These are phyloP conservation scores for Medicago lupulina DNA, from an alignment of 306 rosid species.

Conservation along the genomic window DNA sequence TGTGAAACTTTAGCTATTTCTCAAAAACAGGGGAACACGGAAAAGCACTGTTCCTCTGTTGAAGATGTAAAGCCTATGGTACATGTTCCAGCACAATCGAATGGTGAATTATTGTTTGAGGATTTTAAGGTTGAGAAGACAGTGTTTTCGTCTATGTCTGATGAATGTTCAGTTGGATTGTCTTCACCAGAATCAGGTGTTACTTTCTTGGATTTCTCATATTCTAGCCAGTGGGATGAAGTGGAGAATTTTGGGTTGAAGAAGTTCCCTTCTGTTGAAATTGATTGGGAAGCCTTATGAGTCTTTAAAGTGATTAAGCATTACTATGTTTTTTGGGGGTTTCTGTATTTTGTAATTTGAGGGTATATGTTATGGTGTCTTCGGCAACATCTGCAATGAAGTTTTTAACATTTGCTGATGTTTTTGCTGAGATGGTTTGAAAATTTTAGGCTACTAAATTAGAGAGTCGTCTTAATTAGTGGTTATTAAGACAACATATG, in stretches of 20 bases:
- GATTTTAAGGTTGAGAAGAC: constrained; percentile 51
- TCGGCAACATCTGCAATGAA: constrained; percentile 66
- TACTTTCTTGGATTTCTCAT: constrained; percentile 62
- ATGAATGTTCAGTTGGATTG: constrained; percentile 54
- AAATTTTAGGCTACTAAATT: constrained; percentile 31
- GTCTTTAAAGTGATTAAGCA: constrained; percentile 16
- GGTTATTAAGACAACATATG: constrained; percentile 11
- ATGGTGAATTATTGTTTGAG: constrained; percentile 36
- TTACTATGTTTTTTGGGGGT: neutral
- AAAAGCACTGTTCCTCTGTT: constrained; percentile 40
- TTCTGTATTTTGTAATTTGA: constrained; percentile 26
- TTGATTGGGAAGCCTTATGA: constrained; percentile 77
- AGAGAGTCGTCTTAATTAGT: constrained; percentile 29
- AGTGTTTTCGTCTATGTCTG: constrained; percentile 48
- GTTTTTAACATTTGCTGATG: constrained; percentile 80
- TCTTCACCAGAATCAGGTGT: constrained; percentile 74
- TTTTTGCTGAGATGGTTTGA: constrained; percentile 41
- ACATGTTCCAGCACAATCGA: constrained; percentile 17
- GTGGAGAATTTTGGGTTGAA: constrained; percentile 60
- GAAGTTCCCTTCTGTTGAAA: constrained; percentile 88
- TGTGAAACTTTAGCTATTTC: constrained; percentile 63
- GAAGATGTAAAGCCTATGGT: constrained; percentile 42
- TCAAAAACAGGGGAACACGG: constrained; percentile 53
- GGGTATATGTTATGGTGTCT: constrained; percentile 39
- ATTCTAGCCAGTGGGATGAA: constrained; percentile 55